Evolutionary conservation across 2,329 filamentous ascomycete species (phyloP).

Genomic region (Epichloe gansuensis): DNA sequence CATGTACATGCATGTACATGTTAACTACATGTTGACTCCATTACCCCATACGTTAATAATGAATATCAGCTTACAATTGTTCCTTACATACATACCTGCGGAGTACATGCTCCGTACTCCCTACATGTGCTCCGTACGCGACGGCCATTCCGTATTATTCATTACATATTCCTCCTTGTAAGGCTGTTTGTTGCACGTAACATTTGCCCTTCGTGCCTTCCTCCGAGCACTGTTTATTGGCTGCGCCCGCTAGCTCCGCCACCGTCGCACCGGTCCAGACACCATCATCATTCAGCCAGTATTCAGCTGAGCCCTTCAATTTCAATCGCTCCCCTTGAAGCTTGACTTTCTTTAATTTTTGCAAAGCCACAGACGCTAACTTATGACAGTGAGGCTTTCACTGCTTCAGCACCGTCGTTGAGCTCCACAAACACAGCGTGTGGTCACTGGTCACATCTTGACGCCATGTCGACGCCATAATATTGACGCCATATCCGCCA

Average conservation of each 20-base stretch:
- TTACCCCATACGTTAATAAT: too few relatives aligned
- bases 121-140: too few relatives aligned
- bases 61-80: too few relatives aligned
- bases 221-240: constrained; percentile 4
- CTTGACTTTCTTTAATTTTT: neutral
- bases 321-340: neutral
- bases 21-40: too few relatives aligned
- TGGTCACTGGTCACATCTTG: constrained; percentile 3
- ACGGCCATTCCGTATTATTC: too few relatives aligned
- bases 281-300: constrained; percentile 1
- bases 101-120: too few relatives aligned
- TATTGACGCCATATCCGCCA: constrained; percentile 10
- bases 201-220: neutral
- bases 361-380: constrained; percentile 7
- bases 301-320: constrained; percentile 1
- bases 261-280: constrained; percentile 11
- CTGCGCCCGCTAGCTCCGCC: constrained; percentile 6
- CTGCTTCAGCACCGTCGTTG: constrained; percentile 1
- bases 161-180: too few relatives aligned
- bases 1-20: too few relatives aligned
- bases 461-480: too few relatives aligned
- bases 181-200: too few relatives aligned
- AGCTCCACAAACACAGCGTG: neutral
- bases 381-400: neutral
- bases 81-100: too few relatives aligned